phyloP scores from a whole-genome alignment of 805 yeast species.

The Cyberlindnera mrakii region DNA sequence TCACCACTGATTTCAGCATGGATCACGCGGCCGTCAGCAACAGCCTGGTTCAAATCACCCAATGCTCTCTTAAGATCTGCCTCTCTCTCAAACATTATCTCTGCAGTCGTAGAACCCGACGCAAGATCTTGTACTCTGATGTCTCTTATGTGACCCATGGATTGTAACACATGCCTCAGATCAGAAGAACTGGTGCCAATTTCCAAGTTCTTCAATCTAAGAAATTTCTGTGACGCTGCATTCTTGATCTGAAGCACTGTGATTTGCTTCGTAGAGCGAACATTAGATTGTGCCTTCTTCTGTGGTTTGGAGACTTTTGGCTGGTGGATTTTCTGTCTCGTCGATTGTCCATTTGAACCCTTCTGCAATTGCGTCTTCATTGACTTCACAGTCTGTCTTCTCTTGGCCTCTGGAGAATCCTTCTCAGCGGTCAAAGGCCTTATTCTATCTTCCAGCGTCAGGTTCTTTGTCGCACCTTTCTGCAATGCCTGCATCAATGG shows the following conservation, averaged over 20 bases:
- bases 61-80: constrained; percentile 26
- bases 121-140: constrained; percentile 28
- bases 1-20: constrained; percentile 25
- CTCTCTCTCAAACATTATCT: constrained; percentile 27
- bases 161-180: constrained; percentile 23
- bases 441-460: constrained; percentile 7
- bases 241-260: constrained; percentile 17
- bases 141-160: constrained; percentile 15
- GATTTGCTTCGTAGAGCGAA: background rate
- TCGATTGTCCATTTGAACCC: background rate
- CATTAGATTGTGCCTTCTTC: background rate
- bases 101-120: constrained; percentile 34
- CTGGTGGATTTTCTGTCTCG: background rate
- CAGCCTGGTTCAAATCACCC: constrained; percentile 32
- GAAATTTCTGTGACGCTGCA: constrained; percentile 18
- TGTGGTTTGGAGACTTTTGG: background rate
- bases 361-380: background rate
- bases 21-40: constrained; percentile 42
- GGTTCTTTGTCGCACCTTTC: constrained; percentile 1
- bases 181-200: constrained; percentile 27
- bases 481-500: constrained; percentile 7
- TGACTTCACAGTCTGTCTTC: background rate
- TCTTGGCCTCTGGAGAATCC: background rate
- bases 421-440: constrained; percentile 3
- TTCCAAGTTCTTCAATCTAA: constrained; percentile 27